Conservation (phyloP, 83 land plant genomes). For the Picea abies region DNA sequence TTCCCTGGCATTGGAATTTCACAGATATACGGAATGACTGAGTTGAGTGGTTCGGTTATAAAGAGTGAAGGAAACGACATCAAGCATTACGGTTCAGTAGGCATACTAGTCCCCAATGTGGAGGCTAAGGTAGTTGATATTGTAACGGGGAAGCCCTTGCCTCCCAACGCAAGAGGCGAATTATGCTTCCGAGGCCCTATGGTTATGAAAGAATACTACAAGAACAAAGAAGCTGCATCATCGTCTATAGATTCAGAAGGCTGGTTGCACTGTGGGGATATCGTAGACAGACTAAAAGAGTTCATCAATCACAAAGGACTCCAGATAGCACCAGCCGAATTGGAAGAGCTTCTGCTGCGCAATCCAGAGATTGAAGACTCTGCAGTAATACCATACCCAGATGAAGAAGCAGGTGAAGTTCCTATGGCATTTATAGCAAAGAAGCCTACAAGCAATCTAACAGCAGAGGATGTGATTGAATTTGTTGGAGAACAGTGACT, state of each 20-base stretch:
- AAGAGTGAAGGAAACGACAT: too few species aligned
- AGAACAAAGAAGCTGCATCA: background rate
- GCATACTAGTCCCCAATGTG: too few species aligned
- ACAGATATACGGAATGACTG: too few species aligned
- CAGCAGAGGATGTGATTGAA: conserved; percentile 23
- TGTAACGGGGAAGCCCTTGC: too few species aligned
- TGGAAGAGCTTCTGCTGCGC: conserved; percentile 23
- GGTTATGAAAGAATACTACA: too few species aligned
- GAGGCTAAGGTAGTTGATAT: too few species aligned
- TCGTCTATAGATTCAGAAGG: background rate
- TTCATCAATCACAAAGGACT: background rate
- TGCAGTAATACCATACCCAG: conserved; percentile 32
- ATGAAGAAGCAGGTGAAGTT: conserved; percentile 47
- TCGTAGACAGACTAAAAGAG: conserved; percentile 11
- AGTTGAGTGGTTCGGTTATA: too few species aligned
- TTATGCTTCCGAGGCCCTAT: too few species aligned
- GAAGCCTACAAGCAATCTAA: conserved; percentile 16
- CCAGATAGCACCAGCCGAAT: conserved; percentile 26
- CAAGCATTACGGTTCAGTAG: too few species aligned
- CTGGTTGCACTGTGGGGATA: conserved; percentile 1
- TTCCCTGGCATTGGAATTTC: too few species aligned
- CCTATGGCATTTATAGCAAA: conserved; percentile 30
- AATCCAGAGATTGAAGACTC: conserved; percentile 21
- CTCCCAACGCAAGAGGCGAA: too few species aligned
- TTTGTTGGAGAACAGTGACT: conserved; percentile 18